Conservation (phyloP, 1,139 yeast genomes). For the Blastobotrys proliferans region DNA sequence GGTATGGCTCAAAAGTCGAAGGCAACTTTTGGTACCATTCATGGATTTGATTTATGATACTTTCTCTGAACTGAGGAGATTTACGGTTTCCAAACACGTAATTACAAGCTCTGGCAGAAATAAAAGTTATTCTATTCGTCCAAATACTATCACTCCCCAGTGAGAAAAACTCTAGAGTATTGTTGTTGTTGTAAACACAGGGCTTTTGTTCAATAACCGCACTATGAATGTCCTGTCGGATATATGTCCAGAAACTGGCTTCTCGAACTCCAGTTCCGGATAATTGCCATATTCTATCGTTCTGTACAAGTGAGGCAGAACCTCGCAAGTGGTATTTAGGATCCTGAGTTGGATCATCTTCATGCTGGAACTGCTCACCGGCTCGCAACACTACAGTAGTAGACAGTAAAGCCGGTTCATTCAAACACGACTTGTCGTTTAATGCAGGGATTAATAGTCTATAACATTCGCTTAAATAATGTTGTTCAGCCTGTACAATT, state of each 20-base stretch:
- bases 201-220: constrained; percentile 3
- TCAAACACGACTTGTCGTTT: constrained; percentile 1
- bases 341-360: constrained; percentile 1
- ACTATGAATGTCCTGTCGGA: constrained; percentile 7
- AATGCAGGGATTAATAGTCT: constrained; percentile 8
- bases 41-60: constrained; percentile 4
- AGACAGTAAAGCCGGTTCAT: constrained; percentile 7
- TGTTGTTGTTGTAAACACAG: constrained; percentile 5
- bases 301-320: constrained; percentile 1
- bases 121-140: constrained; percentile 10
- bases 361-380: constrained; percentile 8
- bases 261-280: constrained; percentile 9
- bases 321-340: constrained; percentile 9
- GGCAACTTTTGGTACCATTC: constrained; percentile 7
- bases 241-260: constrained; percentile 8
- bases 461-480: constrained; percentile 6
- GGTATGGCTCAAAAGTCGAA: background rate
- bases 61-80: background rate
- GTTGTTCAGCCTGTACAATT: constrained; percentile 1
- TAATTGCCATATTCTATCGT: constrained; percentile 9
- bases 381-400: constrained; percentile 4
- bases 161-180: constrained; percentile 4
- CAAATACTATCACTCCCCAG: constrained; percentile 8
- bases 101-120: constrained; percentile 4
- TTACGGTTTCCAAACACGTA: constrained; percentile 1